These are phyloP conservation scores for Sistotremastrum suecicum DNA, from an alignment of 768 basidiomycete species.

Conservation along the genomic window DNA sequence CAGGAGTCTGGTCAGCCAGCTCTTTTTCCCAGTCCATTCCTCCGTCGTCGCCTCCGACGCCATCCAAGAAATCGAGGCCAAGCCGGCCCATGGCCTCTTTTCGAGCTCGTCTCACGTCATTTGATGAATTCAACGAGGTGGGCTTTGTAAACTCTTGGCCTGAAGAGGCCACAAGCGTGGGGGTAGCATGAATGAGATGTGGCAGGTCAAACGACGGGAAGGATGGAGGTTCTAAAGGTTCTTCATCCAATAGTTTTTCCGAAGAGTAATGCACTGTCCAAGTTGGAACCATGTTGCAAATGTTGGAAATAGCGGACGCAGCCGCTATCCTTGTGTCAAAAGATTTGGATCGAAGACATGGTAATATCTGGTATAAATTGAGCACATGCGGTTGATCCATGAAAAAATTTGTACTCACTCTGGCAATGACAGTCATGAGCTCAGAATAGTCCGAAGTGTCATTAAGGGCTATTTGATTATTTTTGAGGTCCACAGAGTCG, in stretches of 20 bases:
- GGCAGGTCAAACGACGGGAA: slow-evolving; percentile 68
- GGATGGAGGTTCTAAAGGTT: slow-evolving; percentile 28
- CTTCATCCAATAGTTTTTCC: slow-evolving; percentile 16
- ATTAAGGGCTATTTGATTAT: slow-evolving; percentile 40
- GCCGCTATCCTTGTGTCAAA: slow-evolving; percentile 86
- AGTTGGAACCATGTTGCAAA: slow-evolving; percentile 70
- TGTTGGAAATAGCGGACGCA: slow-evolving; percentile 75
- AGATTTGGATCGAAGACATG: slow-evolving; percentile 83
- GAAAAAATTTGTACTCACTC: slow-evolving; percentile 33
- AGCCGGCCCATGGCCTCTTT: slow-evolving; percentile 82
- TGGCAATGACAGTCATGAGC: slow-evolving; percentile 78
- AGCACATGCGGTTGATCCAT: neutral
- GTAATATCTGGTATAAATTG: slow-evolving; percentile 50
- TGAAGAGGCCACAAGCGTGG: slow-evolving; percentile 76
- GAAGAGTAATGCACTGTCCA: slow-evolving; percentile 46
- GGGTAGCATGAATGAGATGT: slow-evolving; percentile 62
- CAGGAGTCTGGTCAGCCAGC: slow-evolving; percentile 26
- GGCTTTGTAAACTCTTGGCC: slow-evolving; percentile 85
- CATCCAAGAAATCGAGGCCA: slow-evolving; percentile 76
- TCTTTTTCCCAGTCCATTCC: slow-evolving; percentile 75
- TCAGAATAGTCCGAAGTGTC: slow-evolving; percentile 82
- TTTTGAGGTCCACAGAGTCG: slow-evolving; percentile 55
- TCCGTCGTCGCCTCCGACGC: slow-evolving; percentile 53
- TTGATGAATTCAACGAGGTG: slow-evolving; percentile 48
- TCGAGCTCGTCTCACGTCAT: slow-evolving; percentile 76